phyloP scores from a whole-genome alignment of 2,329 filamentous ascomycete genomes.

The Exophiala calicioides region DNA sequence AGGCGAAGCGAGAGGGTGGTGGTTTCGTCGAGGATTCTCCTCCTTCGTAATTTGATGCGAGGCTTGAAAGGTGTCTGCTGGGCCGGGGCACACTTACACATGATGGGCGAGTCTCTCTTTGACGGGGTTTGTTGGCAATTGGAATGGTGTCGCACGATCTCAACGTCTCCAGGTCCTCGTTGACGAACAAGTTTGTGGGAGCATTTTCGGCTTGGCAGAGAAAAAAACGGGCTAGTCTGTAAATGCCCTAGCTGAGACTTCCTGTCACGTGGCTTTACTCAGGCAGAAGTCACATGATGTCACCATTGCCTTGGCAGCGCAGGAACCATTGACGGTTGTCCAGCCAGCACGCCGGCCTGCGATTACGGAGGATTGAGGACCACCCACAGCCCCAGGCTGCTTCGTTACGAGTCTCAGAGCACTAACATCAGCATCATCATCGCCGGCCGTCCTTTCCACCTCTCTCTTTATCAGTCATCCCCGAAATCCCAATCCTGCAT shows the following conservation, averaged over 20 bases:
- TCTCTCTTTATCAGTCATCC: conserved; percentile 5
- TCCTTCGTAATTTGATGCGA: too few species aligned
- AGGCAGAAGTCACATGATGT: too few species aligned
- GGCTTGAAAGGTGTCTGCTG: too few species aligned
- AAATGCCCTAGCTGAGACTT: neutral
- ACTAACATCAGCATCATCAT: conserved; percentile 1
- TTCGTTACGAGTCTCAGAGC: conserved; percentile 10
- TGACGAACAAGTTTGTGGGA: conserved; percentile 6
- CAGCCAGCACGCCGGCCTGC: too few species aligned
- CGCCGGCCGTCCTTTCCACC: conserved; percentile 3
- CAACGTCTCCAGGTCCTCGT: conserved; percentile 11
- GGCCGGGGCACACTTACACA: conserved; percentile 44
- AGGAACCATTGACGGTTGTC: too few species aligned
- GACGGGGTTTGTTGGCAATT: conserved; percentile 11
- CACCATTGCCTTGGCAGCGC: too few species aligned
- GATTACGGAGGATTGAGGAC: too few species aligned
- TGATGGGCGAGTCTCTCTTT: conserved; percentile 47
- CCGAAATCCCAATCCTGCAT: neutral
- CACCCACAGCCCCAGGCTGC: conserved; percentile 11
- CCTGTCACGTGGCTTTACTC: too few species aligned
- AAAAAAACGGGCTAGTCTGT: conserved; percentile 1
- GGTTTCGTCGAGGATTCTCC: neutral
- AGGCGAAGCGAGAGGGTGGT: neutral
- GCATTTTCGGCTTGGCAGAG: conserved; percentile 15
- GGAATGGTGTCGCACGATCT: too few species aligned